Conservation (phyloP, 495 filamentous ascomycete genomes). For the Hypomontagnella monticulosa region DNA sequence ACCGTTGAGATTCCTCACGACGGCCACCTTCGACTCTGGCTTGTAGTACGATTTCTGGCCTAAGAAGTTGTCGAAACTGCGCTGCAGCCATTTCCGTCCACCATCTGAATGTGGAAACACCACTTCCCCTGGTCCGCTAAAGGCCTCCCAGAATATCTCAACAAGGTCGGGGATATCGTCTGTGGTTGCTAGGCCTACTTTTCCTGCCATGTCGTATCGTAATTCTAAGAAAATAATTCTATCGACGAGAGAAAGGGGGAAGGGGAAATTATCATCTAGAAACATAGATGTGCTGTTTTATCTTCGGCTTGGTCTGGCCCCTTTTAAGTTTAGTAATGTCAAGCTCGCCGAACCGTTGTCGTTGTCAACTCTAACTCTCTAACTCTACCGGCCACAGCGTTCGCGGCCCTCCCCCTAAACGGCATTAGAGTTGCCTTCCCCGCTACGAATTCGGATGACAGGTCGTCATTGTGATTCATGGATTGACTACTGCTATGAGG, state of each 20-base stretch:
- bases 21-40: conserved; percentile 38
- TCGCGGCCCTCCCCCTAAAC: conserved; percentile 26
- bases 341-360: conserved; percentile 19
- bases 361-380: conserved; percentile 36
- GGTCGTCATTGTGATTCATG: conserved; percentile 32
- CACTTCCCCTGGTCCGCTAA: conserved; percentile 39
- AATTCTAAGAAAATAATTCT: neutral
- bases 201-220: conserved; percentile 21
- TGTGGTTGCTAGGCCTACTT: conserved; percentile 53
- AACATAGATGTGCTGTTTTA: conserved; percentile 2
- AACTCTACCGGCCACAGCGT: conserved; percentile 27
- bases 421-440: conserved; percentile 20
- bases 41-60: conserved; percentile 42
- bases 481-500: neutral
- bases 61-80: conserved; percentile 45
- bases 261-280: neutral
- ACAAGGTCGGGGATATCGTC: conserved; percentile 44
- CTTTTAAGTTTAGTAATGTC: conserved; percentile 16
- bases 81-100: conserved; percentile 43
- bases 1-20: conserved; percentile 43
- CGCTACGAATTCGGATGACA: conserved; percentile 18
- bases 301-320: neutral
- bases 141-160: conserved; percentile 45
- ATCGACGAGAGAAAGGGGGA: neutral
- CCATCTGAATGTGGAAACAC: conserved; percentile 42